Evolutionary conservation across 1,139 yeast species (phyloP).

Genomic region (Yamadazyma spencermartinsiae): DNA sequence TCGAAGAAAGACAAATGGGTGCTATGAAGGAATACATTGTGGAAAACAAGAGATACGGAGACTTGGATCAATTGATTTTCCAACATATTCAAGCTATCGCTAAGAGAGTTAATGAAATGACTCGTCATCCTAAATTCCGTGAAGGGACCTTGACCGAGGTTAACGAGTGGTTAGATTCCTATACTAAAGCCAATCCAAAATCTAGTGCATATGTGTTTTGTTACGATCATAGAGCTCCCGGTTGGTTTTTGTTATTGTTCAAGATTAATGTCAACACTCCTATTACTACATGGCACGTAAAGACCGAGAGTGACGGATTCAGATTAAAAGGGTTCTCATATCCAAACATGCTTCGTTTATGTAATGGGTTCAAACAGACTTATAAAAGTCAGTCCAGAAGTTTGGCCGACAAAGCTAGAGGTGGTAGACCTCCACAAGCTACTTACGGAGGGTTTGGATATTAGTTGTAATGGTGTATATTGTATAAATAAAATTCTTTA

Average conservation of each 20-base stretch:
- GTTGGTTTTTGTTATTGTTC: conserved; percentile 85
- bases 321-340: conserved; percentile 76
- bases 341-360: conserved; percentile 81
- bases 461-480: conserved; percentile 12
- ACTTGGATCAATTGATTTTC: conserved; percentile 89
- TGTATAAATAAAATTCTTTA: conserved; percentile 8
- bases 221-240: conserved; percentile 87
- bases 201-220: conserved; percentile 92
- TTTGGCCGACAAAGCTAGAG: conserved; percentile 13
- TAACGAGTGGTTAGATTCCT: conserved; percentile 83
- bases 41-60: conserved; percentile 72
- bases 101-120: conserved; percentile 80
- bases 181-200: conserved; percentile 87
- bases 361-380: conserved; percentile 87
- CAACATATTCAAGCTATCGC: conserved; percentile 87
- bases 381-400: conserved; percentile 40
- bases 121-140: conserved; percentile 84
- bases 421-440: conserved; percentile 20
- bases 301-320: conserved; percentile 84
- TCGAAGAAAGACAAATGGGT: conserved; percentile 63
- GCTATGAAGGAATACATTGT: conserved; percentile 66
- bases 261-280: conserved; percentile 73
- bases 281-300: conserved; percentile 85
- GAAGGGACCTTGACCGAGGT: conserved; percentile 80
- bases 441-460: conserved; percentile 34